A percentile compares a stretch with the other conserved stretches of the same genome.
Conservation (phyloP, 2,329 filamentous ascomycete species). For the Malbranchea zuffiana region DNA sequence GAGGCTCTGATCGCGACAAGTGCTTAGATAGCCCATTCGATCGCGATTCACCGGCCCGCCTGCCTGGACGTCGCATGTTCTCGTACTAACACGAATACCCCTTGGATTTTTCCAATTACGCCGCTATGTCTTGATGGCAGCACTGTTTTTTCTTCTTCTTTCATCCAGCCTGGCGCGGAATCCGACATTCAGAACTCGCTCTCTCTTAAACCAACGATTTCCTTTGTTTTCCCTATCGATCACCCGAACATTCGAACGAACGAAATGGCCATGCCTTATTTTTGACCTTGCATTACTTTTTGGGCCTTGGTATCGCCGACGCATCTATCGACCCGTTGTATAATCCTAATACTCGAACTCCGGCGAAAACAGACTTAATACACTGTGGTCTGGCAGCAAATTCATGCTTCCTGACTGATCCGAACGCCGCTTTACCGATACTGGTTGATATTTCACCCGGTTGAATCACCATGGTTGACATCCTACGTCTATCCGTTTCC, state of each 20-base stretch:
- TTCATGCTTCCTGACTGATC: constrained; percentile 59
- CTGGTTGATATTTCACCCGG: constrained; percentile 7
- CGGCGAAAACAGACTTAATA: background rate
- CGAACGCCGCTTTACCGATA: constrained; percentile 33
- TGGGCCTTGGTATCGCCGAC: background rate
- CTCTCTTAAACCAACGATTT: constrained; percentile 3
- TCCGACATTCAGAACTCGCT: background rate
- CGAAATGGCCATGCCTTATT: background rate
- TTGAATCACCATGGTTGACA: constrained; percentile 5
- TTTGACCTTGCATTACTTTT: background rate
- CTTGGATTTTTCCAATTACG: constrained; percentile 4
- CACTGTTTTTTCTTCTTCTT: constrained; percentile 4
- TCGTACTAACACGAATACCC: constrained; percentile 25
- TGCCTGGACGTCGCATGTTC: constrained; percentile 35
- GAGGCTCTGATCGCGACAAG: constrained; percentile 25
- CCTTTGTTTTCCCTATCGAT: constrained; percentile 3
- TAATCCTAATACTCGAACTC: constrained; percentile 2
- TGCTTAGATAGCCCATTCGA: constrained; percentile 29
- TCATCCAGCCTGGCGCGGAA: constrained; percentile 6
- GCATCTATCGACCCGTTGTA: constrained; percentile 1
- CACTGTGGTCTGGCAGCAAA: constrained; percentile 70
- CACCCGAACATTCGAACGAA: background rate
- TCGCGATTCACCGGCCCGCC: constrained; percentile 26
- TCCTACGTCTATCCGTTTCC: constrained; percentile 5
- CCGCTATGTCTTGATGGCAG: constrained; percentile 8